These are phyloP conservation scores for Tolypocladium amazonense DNA, from an alignment of 2,329 filamentous ascomycete species.

Conservation along the genomic window DNA sequence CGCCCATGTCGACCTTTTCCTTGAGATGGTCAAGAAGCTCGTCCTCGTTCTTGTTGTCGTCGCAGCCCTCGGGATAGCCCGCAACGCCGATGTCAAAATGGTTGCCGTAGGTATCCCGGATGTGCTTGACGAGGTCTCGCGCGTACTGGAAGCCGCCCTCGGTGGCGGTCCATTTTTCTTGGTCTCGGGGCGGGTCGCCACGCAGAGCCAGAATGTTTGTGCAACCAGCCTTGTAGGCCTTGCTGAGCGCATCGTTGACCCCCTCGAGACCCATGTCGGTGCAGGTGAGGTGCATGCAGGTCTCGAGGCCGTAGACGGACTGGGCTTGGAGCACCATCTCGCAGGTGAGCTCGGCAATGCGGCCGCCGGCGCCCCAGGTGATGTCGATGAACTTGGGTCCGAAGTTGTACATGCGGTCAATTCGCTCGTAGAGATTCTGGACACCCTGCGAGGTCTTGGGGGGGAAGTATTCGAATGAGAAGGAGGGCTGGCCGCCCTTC, in stretches of 20 bases:
- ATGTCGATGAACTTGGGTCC: conserved; percentile 96
- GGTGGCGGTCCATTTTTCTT: conserved; percentile 85
- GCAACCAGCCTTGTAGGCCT: conserved; percentile 89
- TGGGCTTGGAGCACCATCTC: conserved; percentile 98
- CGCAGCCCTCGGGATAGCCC: conserved; percentile 90
- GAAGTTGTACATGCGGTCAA: conserved; percentile 96
- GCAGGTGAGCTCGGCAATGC: conserved; percentile 81
- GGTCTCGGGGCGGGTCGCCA: conserved; percentile 86
- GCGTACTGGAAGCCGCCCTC: conserved; percentile 87
- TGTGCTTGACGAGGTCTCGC: conserved; percentile 79
- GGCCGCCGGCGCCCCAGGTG: conserved; percentile 94
- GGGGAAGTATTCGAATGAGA: conserved; percentile 99
- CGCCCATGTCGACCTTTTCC: conserved; percentile 92
- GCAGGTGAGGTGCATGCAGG: conserved; percentile 97
- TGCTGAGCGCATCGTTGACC: conserved; percentile 77
- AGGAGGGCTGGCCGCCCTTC: conserved; percentile 69
- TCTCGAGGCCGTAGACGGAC: conserved; percentile 90
- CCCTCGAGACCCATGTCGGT: conserved; percentile 94
- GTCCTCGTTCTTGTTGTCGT: conserved; percentile 84
- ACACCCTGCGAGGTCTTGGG: conserved; percentile 96
- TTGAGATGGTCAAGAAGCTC: conserved; percentile 83
- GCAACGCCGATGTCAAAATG: conserved; percentile 97
- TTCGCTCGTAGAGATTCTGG: conserved; percentile 97
- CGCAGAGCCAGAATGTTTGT: conserved; percentile 93
- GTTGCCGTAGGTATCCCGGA: conserved; percentile 56